Evolutionary conservation across 306 rosid genomes (phyloP), one percentile per base, ranked within the genome.

Genomic region (Lathyrus tuberosus): DNA sequence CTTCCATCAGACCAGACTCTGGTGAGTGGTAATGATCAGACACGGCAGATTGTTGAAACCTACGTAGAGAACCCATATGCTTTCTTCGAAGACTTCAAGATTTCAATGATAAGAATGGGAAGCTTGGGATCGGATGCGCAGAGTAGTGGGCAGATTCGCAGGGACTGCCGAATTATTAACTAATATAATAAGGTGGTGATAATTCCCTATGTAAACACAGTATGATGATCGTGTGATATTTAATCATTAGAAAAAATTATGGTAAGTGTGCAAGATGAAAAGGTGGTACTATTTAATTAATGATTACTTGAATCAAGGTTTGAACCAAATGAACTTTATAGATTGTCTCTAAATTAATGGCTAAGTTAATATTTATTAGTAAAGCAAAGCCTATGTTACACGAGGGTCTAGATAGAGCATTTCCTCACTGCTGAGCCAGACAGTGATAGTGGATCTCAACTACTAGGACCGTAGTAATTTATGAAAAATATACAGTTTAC

Each of bases 21-120:
- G 4, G 67, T 69, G 3, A 76, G 58, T 4, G 84, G 78, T 2
- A 77, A 84, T 18, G 80, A 78, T n/a, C 87, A 75, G 47, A 87
- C 97, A 3, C 86, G 74, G 2, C 67, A 78, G 58, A 77, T 90
- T n/a, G 95, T 85, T 0, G 75, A 78, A 66, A 80, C 85, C 81
- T 90, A 90, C 14, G 96, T 84, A 0, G 70, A 73, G 43, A 80
- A 88, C 17, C 80, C 80, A 0, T 47, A 14, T 4, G 64, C 78
- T 65, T 88, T 94, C 86, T 90, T 78, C 9, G 77, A 84, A 15
- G 96, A 90, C 82, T 90, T 94, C 41, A 82, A 78, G 79, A 47
- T 41, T 46, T 87, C 97, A 0, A 90, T 88, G 94, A 26, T 93
- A 14, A 88, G 70, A 78, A 80, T 93, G 94, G 98, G 96, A 73